Conservation (phyloP, 352 stramenopile species). For the Phytophthora ohioensis region DNA sequence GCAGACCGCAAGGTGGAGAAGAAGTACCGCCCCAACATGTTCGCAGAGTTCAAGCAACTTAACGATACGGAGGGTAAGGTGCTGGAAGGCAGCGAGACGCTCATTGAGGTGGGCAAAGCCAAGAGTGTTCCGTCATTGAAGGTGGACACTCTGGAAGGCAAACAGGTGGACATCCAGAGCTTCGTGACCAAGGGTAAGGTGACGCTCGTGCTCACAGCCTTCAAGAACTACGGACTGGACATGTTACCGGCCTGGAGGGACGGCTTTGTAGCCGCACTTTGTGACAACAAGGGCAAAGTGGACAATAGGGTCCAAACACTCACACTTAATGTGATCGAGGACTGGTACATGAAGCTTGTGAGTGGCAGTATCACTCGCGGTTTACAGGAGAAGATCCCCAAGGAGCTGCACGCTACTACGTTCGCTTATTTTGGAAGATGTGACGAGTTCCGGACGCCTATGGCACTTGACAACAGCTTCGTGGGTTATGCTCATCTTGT, state of each 20-base stretch:
- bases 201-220: constrained; percentile 83
- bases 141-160: constrained; percentile 59
- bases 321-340: constrained; percentile 87
- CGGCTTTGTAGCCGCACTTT: constrained; percentile 63
- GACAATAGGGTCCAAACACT: constrained; percentile 59
- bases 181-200: constrained; percentile 59
- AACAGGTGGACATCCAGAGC: constrained; percentile 58
- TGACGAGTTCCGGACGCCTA: constrained; percentile 81
- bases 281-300: constrained; percentile 21
- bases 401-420: constrained; percentile 57
- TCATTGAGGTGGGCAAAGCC: constrained; percentile 71
- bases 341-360: constrained; percentile 91
- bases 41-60: constrained; percentile 90
- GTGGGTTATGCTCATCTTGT: constrained; percentile 87
- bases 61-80: constrained; percentile 90
- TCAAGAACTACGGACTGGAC: constrained; percentile 89
- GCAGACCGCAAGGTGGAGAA: constrained; percentile 87
- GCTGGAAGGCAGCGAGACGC: constrained; percentile 53
- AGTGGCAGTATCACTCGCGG: constrained; percentile 71
- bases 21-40: constrained; percentile 90
- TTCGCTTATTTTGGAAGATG: constrained; percentile 81
- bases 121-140: constrained; percentile 61
- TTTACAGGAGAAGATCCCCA: constrained; percentile 60
- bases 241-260: constrained; percentile 85
- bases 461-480: constrained; percentile 89